A percentile compares a stretch with the other conserved stretches of the same genome.
These are phyloP conservation scores for Cucurbita ficifolia DNA, from an alignment of 306 rosid genomes.

Conservation along the genomic window DNA sequence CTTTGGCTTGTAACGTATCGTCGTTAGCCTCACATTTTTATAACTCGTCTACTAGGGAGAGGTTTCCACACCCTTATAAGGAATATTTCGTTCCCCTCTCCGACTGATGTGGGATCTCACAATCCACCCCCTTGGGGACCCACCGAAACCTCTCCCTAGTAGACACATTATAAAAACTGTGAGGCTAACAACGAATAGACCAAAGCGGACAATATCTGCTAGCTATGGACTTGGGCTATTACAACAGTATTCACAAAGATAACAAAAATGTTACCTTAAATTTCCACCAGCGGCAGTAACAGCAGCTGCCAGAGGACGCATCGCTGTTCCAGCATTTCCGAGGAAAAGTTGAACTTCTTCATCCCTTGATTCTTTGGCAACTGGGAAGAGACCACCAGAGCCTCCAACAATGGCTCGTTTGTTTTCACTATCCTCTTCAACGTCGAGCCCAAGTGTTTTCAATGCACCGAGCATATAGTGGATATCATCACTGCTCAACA, in stretches of 20 bases:
- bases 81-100: too few relatives aligned
- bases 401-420: conserved; percentile 86
- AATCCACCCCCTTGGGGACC: too few relatives aligned
- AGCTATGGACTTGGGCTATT: too few relatives aligned
- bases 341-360: conserved; percentile 84
- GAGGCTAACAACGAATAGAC: too few relatives aligned
- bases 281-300: conserved; percentile 91
- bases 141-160: too few relatives aligned
- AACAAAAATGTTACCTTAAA: conserved; percentile 35
- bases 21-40: too few relatives aligned
- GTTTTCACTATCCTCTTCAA: conserved; percentile 59
- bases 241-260: neutral
- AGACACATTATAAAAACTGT: too few relatives aligned
- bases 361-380: conserved; percentile 36
- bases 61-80: too few relatives aligned
- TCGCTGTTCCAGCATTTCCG: conserved; percentile 99
- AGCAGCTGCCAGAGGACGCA: conserved; percentile 97
- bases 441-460: conserved; percentile 60
- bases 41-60: too few relatives aligned
- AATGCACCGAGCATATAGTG: conserved; percentile 94
- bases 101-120: too few relatives aligned
- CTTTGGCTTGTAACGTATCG: too few relatives aligned
- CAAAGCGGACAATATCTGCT: too few relatives aligned
- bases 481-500: conserved; percentile 79
- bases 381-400: conserved; percentile 77